Conservation (phyloP, 495 filamentous ascomycete species). For the Aspergillus egyptiacus region DNA sequence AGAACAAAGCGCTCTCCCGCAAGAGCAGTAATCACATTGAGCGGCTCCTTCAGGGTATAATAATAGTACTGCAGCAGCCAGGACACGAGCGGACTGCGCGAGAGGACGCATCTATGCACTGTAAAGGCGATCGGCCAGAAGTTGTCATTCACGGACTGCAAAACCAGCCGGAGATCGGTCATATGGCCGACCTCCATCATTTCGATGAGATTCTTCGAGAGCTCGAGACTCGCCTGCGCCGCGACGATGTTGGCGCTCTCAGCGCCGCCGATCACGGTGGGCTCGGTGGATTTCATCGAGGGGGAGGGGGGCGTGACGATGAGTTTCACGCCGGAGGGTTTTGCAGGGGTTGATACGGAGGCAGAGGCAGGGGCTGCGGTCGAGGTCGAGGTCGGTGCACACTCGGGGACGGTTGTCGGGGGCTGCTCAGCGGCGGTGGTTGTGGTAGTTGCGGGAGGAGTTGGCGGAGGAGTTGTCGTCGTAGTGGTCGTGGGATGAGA, state of each 20-base stretch:
- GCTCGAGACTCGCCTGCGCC: background rate
- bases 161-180: constrained; percentile 18
- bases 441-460: background rate
- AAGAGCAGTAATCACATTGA: constrained; percentile 15
- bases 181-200: constrained; percentile 13
- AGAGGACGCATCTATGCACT: constrained; percentile 19
- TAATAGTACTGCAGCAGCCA: constrained; percentile 3
- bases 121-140: constrained; percentile 14
- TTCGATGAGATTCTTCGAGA: constrained; percentile 3
- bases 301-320: constrained; percentile 1
- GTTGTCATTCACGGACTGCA: constrained; percentile 11
- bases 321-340: background rate
- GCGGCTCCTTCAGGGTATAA: too few relatives aligned
- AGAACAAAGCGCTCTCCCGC: constrained; percentile 16
- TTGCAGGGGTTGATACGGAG: background rate
- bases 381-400: background rate
- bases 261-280: background rate
- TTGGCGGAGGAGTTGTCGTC: background rate
- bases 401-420: background rate
- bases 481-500: background rate
- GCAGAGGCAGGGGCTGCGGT: background rate
- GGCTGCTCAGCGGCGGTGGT: background rate
- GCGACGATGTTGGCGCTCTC: background rate
- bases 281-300: background rate
- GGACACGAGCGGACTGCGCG: constrained; percentile 17